Percentiles rank a stretch among this genome's conserved stretches.
Evolutionary conservation across 2,329 filamentous ascomycete species (phyloP).

Genomic region (Hypocrella siamensis): DNA sequence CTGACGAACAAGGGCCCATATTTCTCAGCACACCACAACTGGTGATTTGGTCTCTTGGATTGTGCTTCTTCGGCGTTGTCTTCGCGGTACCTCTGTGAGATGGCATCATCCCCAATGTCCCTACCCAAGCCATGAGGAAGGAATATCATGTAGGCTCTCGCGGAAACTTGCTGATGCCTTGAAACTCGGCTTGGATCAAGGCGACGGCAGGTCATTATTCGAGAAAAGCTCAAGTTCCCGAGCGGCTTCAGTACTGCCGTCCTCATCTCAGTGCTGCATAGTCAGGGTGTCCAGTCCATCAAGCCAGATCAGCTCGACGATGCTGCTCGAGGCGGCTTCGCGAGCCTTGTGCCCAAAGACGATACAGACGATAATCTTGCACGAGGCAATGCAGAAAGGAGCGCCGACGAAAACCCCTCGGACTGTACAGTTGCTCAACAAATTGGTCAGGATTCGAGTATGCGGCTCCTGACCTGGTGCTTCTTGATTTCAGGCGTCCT

Average conservation of each 20-base stretch:
- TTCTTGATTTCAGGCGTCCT: slow-evolving; percentile 46
- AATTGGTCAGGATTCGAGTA: slow-evolving; percentile 26
- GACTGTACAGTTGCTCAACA: background rate
- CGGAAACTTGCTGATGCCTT: too few relatives aligned
- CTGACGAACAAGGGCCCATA: slow-evolving; percentile 66
- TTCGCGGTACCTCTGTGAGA: slow-evolving; percentile 75
- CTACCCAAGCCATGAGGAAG: too few relatives aligned
- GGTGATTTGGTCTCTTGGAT: slow-evolving; percentile 77
- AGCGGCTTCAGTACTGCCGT: slow-evolving; percentile 91
- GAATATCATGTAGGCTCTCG: too few relatives aligned
- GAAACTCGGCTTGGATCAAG: too few relatives aligned
- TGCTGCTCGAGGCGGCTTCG: slow-evolving; percentile 23
- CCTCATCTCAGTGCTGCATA: slow-evolving; percentile 82
- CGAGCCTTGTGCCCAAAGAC: slow-evolving; percentile 23
- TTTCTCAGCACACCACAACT: slow-evolving; percentile 59
- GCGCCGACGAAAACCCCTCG: background rate
- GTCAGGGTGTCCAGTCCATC: slow-evolving; percentile 24
- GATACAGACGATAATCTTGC: slow-evolving; percentile 1
- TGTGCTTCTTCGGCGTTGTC: slow-evolving; percentile 93
- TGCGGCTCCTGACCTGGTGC: slow-evolving; percentile 38
- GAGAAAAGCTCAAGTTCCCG: slow-evolving; percentile 85
- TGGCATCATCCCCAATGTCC: background rate
- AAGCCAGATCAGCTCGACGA: slow-evolving; percentile 18
- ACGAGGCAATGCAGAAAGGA: background rate
- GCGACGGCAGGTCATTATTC: slow-evolving; percentile 78